Evolutionary conservation across 257 asterid species (phyloP), one percentile per base, ranked within the genome.

Genomic region (Nicotiana undulata): DNA sequence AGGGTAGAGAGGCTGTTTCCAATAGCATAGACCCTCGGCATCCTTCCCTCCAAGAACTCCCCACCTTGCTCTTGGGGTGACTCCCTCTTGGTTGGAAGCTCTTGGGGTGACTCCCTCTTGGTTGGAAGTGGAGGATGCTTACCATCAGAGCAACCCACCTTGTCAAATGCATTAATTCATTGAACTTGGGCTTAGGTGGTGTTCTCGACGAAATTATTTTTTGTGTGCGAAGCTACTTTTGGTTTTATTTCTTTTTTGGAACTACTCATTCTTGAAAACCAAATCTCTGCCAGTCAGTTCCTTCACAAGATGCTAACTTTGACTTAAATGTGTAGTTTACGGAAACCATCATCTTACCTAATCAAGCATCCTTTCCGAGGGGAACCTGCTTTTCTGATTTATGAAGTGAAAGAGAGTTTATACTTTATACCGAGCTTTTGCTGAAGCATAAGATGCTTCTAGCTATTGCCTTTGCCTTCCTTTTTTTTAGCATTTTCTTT

Each of bases 231-330:
- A 40, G 3, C 49, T 66, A 32, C 75, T 66, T 65, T 65, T 32
- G 16, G 75, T 32, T 66, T 66, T 32, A 9, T 66, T 9, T 66
- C 28, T 32, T 34, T 17, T 31, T 32, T 66, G 28, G 75, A 32
- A 32, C 75, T 17, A 9, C 24, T 32, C 52, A n/a, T 37, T 37
- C 55, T 9, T 67, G 76, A 46, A 67, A 67, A 32, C 5, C 56
- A 68, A 40, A 37, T 68, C 32, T 20, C 53, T 10, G n/a, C 20
- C 4, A 40, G 8, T 37, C 31, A 10, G 4, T 37, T 72, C 40
- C 40, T 46, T 72, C 78, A 7, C 78, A 46, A 46, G 78, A 72
- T 72, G 7, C 58, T 46, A 72, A 12, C 78, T 72, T 72, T 70
- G 20, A 22, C 52, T 68, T 40, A 17, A 68, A 40, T 68, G 40